Percentiles rank a stretch among this genome's conserved stretches.
These are phyloP conservation scores for Punctularia strigosozonata DNA, from an alignment of 768 basidiomycete species.

Conservation along the genomic window DNA sequence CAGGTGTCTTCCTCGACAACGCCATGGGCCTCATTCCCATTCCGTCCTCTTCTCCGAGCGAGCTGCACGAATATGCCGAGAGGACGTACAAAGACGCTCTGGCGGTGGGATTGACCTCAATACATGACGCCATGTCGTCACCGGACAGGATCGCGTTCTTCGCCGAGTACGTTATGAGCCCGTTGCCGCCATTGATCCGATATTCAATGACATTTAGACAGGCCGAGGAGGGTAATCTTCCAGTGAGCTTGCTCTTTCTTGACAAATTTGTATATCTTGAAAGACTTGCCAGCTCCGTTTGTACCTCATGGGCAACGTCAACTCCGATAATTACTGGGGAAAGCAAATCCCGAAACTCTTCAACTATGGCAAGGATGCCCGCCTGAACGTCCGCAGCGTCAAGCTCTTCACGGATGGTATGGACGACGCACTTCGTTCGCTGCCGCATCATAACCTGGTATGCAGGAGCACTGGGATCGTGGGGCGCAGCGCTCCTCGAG, in stretches of 20 bases:
- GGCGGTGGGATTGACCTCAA: constrained; percentile 69
- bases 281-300: constrained; percentile 17
- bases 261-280: not conserved
- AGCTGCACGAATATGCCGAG: constrained; percentile 54
- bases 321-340: constrained; percentile 64
- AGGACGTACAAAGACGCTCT: constrained; percentile 57
- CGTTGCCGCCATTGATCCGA: constrained; percentile 1
- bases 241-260: constrained; percentile 30
- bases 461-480: constrained; percentile 78
- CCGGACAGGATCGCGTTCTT: constrained; percentile 50
- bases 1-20: constrained; percentile 77
- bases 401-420: constrained; percentile 73
- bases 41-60: constrained; percentile 46
- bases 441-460: not conserved
- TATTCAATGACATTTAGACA: constrained; percentile 29
- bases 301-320: constrained; percentile 28
- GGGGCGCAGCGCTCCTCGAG: constrained; percentile 80
- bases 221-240: constrained; percentile 56
- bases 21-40: constrained; percentile 68
- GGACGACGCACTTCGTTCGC: constrained; percentile 3
- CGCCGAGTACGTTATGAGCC: constrained; percentile 33
- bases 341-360: constrained; percentile 43
- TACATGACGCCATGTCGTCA: constrained; percentile 68
- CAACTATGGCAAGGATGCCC: constrained; percentile 42
- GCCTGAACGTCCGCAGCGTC: constrained; percentile 49